These are phyloP conservation scores for Metarhizium album DNA, from an alignment of 2,329 filamentous ascomycete genomes.

Conservation along the genomic window DNA sequence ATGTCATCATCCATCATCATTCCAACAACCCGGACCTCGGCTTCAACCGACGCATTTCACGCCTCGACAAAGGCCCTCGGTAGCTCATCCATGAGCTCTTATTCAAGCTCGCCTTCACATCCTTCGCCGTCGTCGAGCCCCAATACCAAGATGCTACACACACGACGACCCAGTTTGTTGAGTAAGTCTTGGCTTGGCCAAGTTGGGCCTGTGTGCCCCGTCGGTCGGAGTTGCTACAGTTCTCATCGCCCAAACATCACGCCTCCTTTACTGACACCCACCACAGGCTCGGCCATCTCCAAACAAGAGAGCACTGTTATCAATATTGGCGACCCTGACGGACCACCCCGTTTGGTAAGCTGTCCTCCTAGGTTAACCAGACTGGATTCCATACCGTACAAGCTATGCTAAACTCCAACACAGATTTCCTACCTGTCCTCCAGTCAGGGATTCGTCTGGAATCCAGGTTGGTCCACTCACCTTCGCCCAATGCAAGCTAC, in stretches of 20 bases:
- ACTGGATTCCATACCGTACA: not conserved
- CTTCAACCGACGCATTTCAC: conserved; percentile 22
- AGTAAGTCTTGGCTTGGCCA: conserved; percentile 31
- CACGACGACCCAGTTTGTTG: conserved; percentile 50
- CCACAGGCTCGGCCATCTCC: conserved; percentile 57
- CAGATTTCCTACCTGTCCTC: conserved; percentile 73
- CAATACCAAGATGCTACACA: conserved; percentile 38
- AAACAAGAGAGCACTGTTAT: conserved; percentile 72
- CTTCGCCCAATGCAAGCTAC: not conserved
- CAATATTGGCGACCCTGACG: conserved; percentile 65
- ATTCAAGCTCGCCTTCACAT: conserved; percentile 34
- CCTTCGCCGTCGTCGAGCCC: conserved; percentile 47
- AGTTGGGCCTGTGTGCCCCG: not conserved
- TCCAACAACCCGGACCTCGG: conserved; percentile 33
- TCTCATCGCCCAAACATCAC: not conserved
- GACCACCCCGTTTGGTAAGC: conserved; percentile 59
- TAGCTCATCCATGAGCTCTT: conserved; percentile 34
- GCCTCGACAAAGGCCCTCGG: conserved; percentile 33
- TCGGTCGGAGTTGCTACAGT: not conserved
- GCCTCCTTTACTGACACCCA: conserved; percentile 14
- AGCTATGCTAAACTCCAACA: not conserved
- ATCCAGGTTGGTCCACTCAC: conserved; percentile 46
- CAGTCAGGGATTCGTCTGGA: conserved; percentile 75
- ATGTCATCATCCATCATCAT: conserved; percentile 65
- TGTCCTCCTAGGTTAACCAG: not conserved